These are phyloP conservation scores for Soucietia sequanensis DNA, from an alignment of 805 yeast genomes.

Conservation along the genomic window DNA sequence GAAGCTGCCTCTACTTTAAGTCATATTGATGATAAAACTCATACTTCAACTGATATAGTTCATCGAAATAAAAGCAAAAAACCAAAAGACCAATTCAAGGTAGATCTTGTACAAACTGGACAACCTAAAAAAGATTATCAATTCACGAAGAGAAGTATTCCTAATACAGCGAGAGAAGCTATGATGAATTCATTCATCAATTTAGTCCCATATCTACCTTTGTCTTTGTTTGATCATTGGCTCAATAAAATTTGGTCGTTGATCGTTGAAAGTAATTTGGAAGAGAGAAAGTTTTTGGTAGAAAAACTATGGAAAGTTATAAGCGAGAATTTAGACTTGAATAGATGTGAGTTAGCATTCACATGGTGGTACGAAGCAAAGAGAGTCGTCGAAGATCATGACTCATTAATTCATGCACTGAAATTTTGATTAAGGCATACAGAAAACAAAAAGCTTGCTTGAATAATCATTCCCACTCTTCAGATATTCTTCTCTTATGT, in stretches of 20 bases:
- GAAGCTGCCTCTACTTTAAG: slow-evolving; percentile 35
- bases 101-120: slow-evolving; percentile 12
- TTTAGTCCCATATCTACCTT: slow-evolving; percentile 52
- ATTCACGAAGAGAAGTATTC: slow-evolving; percentile 23
- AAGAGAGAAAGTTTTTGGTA: slow-evolving; percentile 40
- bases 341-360: slow-evolving; percentile 53
- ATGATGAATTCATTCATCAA: slow-evolving; percentile 46
- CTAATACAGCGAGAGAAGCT: slow-evolving; percentile 49
- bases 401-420: too few species aligned
- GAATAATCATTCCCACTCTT: too few species aligned
- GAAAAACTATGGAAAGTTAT: slow-evolving; percentile 51
- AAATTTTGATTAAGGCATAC: too few species aligned
- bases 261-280: slow-evolving; percentile 26
- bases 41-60: slow-evolving; percentile 18
- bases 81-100: slow-evolving; percentile 26
- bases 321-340: slow-evolving; percentile 57
- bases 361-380: slow-evolving; percentile 60
- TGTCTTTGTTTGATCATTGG: slow-evolving; percentile 44
- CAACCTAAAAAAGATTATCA: slow-evolving; percentile 12
- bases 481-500: too few species aligned
- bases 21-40: slow-evolving; percentile 18
- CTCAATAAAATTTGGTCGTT: slow-evolving; percentile 42
- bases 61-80: slow-evolving; percentile 29
- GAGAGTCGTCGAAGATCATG: slow-evolving; percentile 2
- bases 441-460: too few species aligned